Evolutionary conservation across 108 stramenopile species (phyloP).

Genomic region (Nitzschia inconspicua): DNA sequence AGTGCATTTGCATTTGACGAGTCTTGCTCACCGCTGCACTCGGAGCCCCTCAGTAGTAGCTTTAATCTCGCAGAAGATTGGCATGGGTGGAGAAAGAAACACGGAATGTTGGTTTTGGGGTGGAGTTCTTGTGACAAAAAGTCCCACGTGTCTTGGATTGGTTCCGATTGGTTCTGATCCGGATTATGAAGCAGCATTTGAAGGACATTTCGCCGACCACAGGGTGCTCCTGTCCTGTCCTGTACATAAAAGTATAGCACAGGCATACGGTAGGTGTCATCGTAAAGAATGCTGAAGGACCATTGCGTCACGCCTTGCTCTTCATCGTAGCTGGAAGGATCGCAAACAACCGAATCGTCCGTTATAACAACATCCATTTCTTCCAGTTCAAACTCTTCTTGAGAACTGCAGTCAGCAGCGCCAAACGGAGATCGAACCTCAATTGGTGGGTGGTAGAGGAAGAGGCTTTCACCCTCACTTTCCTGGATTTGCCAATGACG

Average conservation of each 20-base stretch:
- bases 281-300: conserved; percentile 61
- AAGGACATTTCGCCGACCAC: conserved; percentile 34
- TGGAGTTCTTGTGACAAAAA: conserved; percentile 77
- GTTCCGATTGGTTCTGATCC: background rate
- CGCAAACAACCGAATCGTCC: no score
- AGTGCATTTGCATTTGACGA: conserved; percentile 12
- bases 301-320: conserved; percentile 40
- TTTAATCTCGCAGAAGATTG: conserved; percentile 49
- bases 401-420: no score
- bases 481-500: no score
- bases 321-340: no score
- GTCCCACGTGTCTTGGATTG: conserved; percentile 53
- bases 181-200: conserved; percentile 5
- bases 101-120: conserved; percentile 54
- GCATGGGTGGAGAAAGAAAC: conserved; percentile 76
- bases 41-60: conserved; percentile 4
- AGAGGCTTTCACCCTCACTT: no score
- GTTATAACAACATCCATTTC: no score
- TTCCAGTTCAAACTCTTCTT: no score
- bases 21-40: background rate
- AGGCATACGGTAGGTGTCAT: conserved; percentile 59
- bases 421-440: no score
- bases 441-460: no score
- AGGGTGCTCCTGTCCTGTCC: conserved; percentile 25
- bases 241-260: conserved; percentile 60